A percentile compares a stretch with the other conserved stretches of the same genome.
Conservation (phyloP, 2,329 filamentous ascomycete genomes). For the Lizonia empirigonia region DNA sequence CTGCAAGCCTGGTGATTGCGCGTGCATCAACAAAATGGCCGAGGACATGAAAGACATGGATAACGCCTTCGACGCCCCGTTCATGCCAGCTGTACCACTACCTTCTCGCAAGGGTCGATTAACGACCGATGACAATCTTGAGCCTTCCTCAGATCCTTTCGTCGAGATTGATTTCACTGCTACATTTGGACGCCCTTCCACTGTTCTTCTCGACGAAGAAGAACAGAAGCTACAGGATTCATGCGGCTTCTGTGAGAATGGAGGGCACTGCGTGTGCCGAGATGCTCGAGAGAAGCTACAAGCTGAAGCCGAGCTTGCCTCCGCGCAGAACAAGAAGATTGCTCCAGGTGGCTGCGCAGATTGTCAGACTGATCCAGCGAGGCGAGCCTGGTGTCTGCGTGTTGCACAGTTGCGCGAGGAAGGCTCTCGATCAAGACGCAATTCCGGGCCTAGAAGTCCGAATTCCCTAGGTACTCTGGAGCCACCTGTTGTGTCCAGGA, state of each 20-base stretch:
- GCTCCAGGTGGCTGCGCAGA: constrained; percentile 44
- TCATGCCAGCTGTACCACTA: constrained; percentile 30
- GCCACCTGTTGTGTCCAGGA: constrained; percentile 31
- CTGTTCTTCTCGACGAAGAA: constrained; percentile 27
- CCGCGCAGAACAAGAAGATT: constrained; percentile 5
- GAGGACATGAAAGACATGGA: constrained; percentile 22
- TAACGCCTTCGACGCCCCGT: constrained; percentile 22
- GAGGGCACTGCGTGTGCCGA: constrained; percentile 39
- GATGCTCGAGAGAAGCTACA: constrained; percentile 22
- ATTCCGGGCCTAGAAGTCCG: constrained; percentile 5
- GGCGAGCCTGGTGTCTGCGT: constrained; percentile 44
- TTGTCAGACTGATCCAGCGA: constrained; percentile 43
- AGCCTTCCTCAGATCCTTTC: constrained; percentile 19
- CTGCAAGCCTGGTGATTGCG: constrained; percentile 41
- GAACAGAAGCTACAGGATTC: constrained; percentile 24
- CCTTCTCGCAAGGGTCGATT: constrained; percentile 12
- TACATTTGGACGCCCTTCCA: constrained; percentile 25
- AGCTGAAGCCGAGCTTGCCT: constrained; percentile 20
- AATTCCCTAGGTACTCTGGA: constrained; percentile 36
- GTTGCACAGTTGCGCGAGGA: constrained; percentile 38
- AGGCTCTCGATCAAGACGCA: constrained; percentile 8
- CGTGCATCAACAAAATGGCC: constrained; percentile 40
- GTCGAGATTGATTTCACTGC: constrained; percentile 46
- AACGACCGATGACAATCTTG: constrained; percentile 8
- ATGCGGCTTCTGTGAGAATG: constrained; percentile 45